Evolutionary conservation across 2,329 filamentous ascomycete genomes (phyloP).

Genomic region (Colletotrichum eleusines): DNA sequence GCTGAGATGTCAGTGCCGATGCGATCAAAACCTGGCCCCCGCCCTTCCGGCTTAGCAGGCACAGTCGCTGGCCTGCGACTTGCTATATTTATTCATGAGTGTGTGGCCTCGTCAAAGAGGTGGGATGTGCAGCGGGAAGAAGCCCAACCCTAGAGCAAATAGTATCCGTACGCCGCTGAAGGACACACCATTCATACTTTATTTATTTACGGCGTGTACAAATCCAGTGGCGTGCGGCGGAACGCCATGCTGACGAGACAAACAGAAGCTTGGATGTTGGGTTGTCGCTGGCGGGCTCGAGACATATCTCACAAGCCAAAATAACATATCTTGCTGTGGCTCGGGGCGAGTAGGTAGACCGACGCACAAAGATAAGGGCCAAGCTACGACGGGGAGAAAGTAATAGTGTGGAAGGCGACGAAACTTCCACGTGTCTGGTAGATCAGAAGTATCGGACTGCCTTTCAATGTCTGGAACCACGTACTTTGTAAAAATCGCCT

Average conservation of each 20-base stretch:
- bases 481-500: constrained; percentile 4
- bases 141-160: not conserved
- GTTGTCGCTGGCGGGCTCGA: not conserved
- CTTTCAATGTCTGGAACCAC: not conserved
- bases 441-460: not conserved
- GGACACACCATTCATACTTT: too few species aligned
- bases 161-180: not conserved
- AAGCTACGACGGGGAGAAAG: not conserved
- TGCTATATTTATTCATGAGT: not conserved
- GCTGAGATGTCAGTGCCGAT: constrained; percentile 31
- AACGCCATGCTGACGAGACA: not conserved
- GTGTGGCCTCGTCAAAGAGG: not conserved
- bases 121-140: not conserved
- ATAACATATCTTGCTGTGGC: constrained; percentile 8
- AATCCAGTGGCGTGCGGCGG: not conserved
- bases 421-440: not conserved
- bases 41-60: too few species aligned
- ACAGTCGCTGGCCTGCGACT: too few species aligned
- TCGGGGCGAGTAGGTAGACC: not conserved
- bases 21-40: not conserved
- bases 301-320: constrained; percentile 6
- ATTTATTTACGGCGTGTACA: not conserved
- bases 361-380: constrained; percentile 1
- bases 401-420: not conserved
- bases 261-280: not conserved